Base-by-base conservation (phyloP, 2,329 filamentous ascomycete species). In the Nannizzia gypsea region DNA sequence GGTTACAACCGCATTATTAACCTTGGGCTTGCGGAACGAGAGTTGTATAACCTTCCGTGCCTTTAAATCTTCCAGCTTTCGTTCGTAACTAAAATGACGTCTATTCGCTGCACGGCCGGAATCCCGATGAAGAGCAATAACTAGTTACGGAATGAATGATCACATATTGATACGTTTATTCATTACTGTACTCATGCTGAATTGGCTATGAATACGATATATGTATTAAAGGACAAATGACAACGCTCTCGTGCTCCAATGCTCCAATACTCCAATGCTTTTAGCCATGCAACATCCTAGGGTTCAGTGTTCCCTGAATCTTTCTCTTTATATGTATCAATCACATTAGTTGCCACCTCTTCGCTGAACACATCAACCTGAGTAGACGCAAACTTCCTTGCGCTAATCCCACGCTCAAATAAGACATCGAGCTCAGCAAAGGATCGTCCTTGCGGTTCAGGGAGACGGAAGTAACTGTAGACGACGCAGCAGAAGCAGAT, bases 361-460 rank as follows among this genome's bases (percentile, higher is more conserved):
- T 62, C 62, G 26, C 55, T 61, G 50, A 65, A 65, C 11, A 64
- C 64, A 58, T 65, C 56, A 22, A 65, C 58, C 28, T 63, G 55
- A 1, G 63, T 64, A 3, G 54, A 52, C 9, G 60, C 58, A 70
- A 93, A 95, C 67, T 90, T 86, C 66, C 89, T 79, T 5, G 89
- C 88, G 64, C 81, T 80, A 22, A 92, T 76, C 1, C 81, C 77
- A 63, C 82, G 80, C 75, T 95, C 88, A 67, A 96, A 96, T 56
- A 96, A 78, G 56, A 95, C 68, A 71, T 96, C 90, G 60, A 96
- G 76, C 73, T 96, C 90, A 5, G 89, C 90, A 68, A 92, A 96
- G 0, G 88, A 87, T 46, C 90, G 83, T 8, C 88, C 90, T 2
- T 77, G 77, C 0, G 90, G 89, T 70, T 96, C 90, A 0, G 90